Evolutionary conservation across 1,139 yeast species (phyloP).

Genomic region (Blastobotrys malaysiensis): DNA sequence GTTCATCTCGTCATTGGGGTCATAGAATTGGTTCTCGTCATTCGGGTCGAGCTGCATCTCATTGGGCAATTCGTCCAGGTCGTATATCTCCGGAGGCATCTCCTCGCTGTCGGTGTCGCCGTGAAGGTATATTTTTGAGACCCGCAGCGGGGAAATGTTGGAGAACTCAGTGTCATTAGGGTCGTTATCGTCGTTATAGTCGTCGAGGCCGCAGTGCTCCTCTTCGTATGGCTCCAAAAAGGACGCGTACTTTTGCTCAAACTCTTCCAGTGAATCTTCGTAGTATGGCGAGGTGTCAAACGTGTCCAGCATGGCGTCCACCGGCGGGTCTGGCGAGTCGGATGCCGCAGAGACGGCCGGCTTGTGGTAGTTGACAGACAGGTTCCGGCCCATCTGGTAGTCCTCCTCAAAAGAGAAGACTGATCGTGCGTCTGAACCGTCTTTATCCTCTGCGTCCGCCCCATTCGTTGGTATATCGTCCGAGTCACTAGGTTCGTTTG

Average conservation of each 20-base stretch:
- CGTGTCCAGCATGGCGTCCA: neutral
- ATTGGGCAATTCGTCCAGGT: neutral
- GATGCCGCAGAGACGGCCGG: slow-evolving; percentile 10
- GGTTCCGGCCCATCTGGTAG: slow-evolving; percentile 23
- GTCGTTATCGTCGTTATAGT: slow-evolving; percentile 12
- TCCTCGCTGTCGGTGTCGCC: neutral
- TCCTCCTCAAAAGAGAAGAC: slow-evolving; percentile 30
- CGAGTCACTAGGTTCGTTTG: too few species aligned
- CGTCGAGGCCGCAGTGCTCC: slow-evolving; percentile 6
- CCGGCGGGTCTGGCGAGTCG: neutral
- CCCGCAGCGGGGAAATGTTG: neutral
- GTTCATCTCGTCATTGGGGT: neutral
- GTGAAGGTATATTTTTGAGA: neutral
- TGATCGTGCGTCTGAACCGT: slow-evolving; percentile 19
- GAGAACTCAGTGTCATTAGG: slow-evolving; percentile 25
- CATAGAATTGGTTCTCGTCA: neutral
- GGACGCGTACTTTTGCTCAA: slow-evolving; percentile 1
- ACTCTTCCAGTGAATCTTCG: neutral
- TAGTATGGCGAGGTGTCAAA: neutral
- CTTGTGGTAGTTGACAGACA: slow-evolving; percentile 30
- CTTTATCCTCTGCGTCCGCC: neutral
- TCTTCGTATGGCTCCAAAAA: neutral
- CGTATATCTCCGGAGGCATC: neutral
- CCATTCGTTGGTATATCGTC: neutral
- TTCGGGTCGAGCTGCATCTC: neutral